phyloP scores from a whole-genome alignment of 2,329 filamentous ascomycete genomes.

The Furcasterigmium sp. region DNA sequence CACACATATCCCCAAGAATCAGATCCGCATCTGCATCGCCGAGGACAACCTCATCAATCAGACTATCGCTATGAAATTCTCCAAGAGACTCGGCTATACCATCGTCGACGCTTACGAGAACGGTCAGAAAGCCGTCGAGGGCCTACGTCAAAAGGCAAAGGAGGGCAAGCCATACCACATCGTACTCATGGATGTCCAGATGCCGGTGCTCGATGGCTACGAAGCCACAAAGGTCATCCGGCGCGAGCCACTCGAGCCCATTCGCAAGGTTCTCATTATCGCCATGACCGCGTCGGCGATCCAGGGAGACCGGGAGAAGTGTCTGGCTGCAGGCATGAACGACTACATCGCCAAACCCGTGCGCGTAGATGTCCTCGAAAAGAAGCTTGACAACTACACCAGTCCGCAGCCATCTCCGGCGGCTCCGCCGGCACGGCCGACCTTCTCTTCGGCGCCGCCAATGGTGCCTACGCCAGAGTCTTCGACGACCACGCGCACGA shows the following conservation, averaged over 20 bases:
- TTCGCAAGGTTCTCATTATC: constrained; percentile 84
- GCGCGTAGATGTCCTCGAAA: constrained; percentile 78
- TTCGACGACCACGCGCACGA: constrained; percentile 6
- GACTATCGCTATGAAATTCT: constrained; percentile 88
- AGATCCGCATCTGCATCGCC: constrained; percentile 85
- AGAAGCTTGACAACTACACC: constrained; percentile 64
- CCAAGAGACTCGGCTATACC: constrained; percentile 77
- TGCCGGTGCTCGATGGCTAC: constrained; percentile 90
- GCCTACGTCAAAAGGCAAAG: constrained; percentile 65
- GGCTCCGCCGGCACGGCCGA: constrained; percentile 3
- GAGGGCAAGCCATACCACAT: constrained; percentile 80
- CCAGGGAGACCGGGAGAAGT: constrained; percentile 90
- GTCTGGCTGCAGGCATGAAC: constrained; percentile 94
- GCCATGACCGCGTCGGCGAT: constrained; percentile 97
- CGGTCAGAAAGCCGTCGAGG: constrained; percentile 81
- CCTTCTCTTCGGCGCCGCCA: not conserved
- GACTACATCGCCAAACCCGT: constrained; percentile 96
- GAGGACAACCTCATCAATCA: constrained; percentile 96
- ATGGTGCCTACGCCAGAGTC: not conserved
- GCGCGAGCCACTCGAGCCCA: constrained; percentile 67
- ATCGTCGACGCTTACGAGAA: constrained; percentile 84
- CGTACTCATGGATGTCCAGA: constrained; percentile 93
- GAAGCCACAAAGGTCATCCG: constrained; percentile 83
- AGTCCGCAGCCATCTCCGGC: constrained; percentile 21
- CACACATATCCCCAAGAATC: constrained; percentile 65